A percentile compares a stretch with the other conserved stretches of the same genome.
These are phyloP conservation scores for Prunus fruticosa DNA, from an alignment of 306 rosid species.

Conservation along the genomic window DNA sequence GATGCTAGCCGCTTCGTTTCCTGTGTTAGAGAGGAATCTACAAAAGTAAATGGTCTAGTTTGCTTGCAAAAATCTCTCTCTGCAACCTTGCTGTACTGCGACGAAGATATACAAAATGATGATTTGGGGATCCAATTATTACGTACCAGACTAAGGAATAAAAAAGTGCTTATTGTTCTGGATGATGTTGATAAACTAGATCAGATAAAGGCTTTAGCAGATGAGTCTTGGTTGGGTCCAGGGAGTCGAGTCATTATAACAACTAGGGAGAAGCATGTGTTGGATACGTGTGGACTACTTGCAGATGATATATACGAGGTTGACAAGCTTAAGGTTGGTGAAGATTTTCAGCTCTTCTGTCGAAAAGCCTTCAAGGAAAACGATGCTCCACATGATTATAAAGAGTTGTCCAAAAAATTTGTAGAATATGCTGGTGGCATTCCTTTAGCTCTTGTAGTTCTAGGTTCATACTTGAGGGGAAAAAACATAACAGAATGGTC, in stretches of 20 bases:
- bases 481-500: not conserved
- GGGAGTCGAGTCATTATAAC: conserved; percentile 22
- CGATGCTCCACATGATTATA: conserved; percentile 3
- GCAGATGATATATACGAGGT: not conserved
- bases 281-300: not conserved
- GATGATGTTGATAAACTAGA: conserved; percentile 9
- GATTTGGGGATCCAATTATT: too few relatives aligned
- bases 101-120: not conserved
- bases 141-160: too few relatives aligned
- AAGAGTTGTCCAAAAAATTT: not conserved
- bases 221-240: not conserved
- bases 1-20: too few relatives aligned
- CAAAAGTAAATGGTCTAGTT: too few relatives aligned
- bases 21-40: too few relatives aligned
- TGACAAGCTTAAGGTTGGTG: not conserved
- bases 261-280: conserved; percentile 1
- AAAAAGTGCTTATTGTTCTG: not conserved
- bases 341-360: conserved; percentile 5
- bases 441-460: conserved; percentile 16
- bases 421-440: conserved; percentile 10
- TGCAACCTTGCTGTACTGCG: too few relatives aligned
- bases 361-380: not conserved
- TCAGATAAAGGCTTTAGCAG: not conserved
- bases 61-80: too few relatives aligned
- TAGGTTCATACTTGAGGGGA: conserved; percentile 4